These are phyloP conservation scores for Arctostaphylos glauca DNA, from an alignment of 148 eudicot genomes.

Conservation along the genomic window DNA sequence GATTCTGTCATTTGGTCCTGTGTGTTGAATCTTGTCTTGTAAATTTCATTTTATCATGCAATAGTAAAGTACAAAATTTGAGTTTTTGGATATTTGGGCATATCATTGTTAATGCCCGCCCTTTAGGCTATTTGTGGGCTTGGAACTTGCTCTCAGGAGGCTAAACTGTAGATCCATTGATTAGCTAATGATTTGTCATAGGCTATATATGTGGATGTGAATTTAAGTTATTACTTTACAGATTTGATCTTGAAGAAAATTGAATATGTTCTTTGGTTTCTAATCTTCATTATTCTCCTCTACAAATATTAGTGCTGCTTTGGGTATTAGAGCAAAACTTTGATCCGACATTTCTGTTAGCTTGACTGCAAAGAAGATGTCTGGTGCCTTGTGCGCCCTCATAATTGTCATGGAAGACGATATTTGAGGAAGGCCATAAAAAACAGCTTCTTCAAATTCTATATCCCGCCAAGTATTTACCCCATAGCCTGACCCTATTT, in stretches of 20 bases:
- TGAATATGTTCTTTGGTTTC: not conserved
- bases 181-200: not conserved
- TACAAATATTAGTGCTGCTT: not conserved
- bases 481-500: too few relatives aligned
- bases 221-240: not conserved
- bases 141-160: conserved; percentile 2
- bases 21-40: not conserved
- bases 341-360: not conserved
- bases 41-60: not conserved
- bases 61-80: not conserved
- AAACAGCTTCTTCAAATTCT: too few relatives aligned
- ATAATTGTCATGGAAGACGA: too few relatives aligned
- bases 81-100: not conserved
- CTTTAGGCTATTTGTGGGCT: not conserved
- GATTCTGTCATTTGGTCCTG: not conserved
- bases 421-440: too few relatives aligned
- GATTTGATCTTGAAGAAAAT: not conserved
- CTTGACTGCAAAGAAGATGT: not conserved
- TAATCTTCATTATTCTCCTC: not conserved
- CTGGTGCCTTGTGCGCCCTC: too few relatives aligned
- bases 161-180: not conserved
- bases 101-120: not conserved
- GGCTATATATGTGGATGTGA: not conserved
- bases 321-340: not conserved
- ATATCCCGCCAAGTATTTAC: too few relatives aligned